These are phyloP conservation scores for Eremomyces bilateralis DNA, from an alignment of 495 filamentous ascomycete genomes.

Conservation along the genomic window DNA sequence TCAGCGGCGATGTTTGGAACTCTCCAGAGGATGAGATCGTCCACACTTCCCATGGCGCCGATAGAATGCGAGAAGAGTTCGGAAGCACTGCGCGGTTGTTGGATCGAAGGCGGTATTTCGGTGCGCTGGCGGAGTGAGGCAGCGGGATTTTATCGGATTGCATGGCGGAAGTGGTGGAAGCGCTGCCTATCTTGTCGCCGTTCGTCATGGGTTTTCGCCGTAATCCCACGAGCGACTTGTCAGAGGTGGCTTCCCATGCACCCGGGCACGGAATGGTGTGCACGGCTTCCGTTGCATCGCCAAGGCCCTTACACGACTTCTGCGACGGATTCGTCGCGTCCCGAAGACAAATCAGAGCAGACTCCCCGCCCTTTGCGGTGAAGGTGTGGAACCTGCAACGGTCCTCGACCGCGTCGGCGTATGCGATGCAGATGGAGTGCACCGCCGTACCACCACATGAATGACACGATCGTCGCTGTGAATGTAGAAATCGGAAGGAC, in stretches of 20 bases:
- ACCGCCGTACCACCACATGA: constrained; percentile 11
- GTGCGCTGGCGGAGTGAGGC: background rate
- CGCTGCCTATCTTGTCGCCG: constrained; percentile 3
- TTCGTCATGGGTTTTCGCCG: constrained; percentile 14
- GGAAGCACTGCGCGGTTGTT: constrained; percentile 1
- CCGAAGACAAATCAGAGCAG: constrained; percentile 12
- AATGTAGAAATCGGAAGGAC: constrained; percentile 15
- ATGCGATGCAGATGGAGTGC: constrained; percentile 13
- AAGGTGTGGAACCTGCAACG: constrained; percentile 15
- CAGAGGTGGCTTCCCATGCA: constrained; percentile 21
- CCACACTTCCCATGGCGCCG: constrained; percentile 43
- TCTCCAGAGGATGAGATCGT: constrained; percentile 28
- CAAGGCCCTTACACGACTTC: constrained; percentile 15
- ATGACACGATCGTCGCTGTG: constrained; percentile 7
- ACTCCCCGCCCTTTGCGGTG: constrained; percentile 6
- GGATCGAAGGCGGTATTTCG: background rate
- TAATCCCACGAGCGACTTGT: constrained; percentile 20
- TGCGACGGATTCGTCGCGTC: constrained; percentile 1
- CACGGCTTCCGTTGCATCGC: constrained; percentile 12
- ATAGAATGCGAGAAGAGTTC: background rate
- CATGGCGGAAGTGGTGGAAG: background rate
- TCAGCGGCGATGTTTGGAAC: constrained; percentile 17
- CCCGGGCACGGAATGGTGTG: constrained; percentile 21
- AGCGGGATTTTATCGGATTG: background rate
- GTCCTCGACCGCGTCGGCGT: constrained; percentile 10